These are phyloP conservation scores for Aureobasidium sp. DNA, from an alignment of 2,329 filamentous ascomycete genomes.

Conservation along the genomic window DNA sequence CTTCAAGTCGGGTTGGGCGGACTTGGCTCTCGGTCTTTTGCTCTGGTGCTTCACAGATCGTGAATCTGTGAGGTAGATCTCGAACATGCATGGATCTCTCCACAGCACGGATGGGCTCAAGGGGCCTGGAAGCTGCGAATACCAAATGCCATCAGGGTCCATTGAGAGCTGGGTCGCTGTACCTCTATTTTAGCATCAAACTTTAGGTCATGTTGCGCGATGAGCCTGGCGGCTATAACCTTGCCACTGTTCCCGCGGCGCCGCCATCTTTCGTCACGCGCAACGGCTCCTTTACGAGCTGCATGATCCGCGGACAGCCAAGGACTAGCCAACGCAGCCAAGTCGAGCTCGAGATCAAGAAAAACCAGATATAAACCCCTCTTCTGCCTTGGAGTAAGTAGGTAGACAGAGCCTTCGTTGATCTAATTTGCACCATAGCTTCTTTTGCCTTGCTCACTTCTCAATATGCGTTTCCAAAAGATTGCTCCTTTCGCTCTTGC, in stretches of 20 bases:
- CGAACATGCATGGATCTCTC: background rate
- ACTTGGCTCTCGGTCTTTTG: background rate
- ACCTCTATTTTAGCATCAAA: background rate
- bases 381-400: background rate
- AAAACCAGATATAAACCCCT: constrained; percentile 10
- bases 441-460: background rate
- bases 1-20: background rate
- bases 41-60: background rate
- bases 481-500: constrained; percentile 9
- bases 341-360: background rate
- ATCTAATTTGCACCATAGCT: background rate
- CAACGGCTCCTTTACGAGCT: background rate
- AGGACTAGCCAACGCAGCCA: constrained; percentile 8
- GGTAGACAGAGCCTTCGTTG: background rate
- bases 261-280: constrained; percentile 3
- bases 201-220: background rate
- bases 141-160: background rate
- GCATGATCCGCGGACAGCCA: constrained; percentile 11
- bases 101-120: background rate
- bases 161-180: background rate
- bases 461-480: constrained; percentile 10
- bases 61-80: background rate
- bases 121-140: background rate
- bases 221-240: background rate
- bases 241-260: constrained; percentile 3